A percentile compares a stretch with the other conserved stretches of the same genome.
phyloP scores from a whole-genome alignment of 306 rosid genomes.

The Rosa persica region DNA sequence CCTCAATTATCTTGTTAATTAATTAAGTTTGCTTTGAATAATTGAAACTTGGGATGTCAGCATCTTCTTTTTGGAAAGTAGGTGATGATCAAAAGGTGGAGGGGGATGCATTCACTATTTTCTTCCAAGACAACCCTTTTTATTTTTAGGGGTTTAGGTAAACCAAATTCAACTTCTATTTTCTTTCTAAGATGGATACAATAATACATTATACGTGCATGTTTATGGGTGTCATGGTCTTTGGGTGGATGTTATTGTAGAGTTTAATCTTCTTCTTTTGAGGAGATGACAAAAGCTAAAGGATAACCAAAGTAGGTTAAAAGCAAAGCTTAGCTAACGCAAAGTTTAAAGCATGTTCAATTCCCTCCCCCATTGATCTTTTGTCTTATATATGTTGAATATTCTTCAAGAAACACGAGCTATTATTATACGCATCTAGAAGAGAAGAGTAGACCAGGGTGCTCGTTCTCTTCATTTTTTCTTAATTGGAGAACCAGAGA shows the following conservation, averaged over 20 bases:
- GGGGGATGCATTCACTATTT: slow-evolving; percentile 46
- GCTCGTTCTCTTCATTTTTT: not conserved
- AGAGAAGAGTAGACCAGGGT: slow-evolving; percentile 2
- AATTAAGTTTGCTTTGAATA: slow-evolving; percentile 15
- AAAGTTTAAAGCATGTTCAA: slow-evolving; percentile 4
- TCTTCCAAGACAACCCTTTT: slow-evolving; percentile 57
- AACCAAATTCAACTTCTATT: slow-evolving; percentile 17
- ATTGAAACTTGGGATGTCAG: slow-evolving; percentile 51
- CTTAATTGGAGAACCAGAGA: not conserved
- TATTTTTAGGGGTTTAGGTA: slow-evolving; percentile 53
- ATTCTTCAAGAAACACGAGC: slow-evolving; percentile 1
- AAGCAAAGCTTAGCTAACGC: slow-evolving; percentile 44
- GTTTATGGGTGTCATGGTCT: not conserved
- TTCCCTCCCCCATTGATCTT: slow-evolving; percentile 15
- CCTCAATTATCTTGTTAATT: not conserved
- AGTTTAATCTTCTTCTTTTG: slow-evolving; percentile 37
- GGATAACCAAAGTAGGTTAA: slow-evolving; percentile 47
- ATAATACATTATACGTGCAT: not conserved
- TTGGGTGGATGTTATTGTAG: slow-evolving; percentile 16
- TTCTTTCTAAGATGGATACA: not conserved
- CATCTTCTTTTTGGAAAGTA: slow-evolving; percentile 54
- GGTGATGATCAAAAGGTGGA: slow-evolving; percentile 30
- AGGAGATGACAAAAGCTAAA: slow-evolving; percentile 50
- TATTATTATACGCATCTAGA: not conserved
- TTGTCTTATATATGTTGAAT: slow-evolving; percentile 30